Base-by-base conservation (phyloP, 176 grass and related monocot genomes). In the Puccinellia tenuiflora region DNA sequence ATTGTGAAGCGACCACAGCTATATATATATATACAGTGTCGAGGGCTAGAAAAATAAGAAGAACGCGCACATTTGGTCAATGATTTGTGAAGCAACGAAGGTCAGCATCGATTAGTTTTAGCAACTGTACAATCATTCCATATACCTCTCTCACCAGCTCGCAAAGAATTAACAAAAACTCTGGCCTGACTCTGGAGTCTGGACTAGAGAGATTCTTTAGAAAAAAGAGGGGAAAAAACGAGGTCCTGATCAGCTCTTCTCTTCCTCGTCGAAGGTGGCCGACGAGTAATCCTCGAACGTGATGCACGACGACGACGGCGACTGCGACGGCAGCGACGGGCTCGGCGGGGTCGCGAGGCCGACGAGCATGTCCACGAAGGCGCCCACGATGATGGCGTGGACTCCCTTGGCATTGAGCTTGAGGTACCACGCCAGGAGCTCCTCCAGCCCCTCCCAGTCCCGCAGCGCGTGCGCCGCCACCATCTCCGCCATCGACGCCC, bases 401-500 rank as follows among this genome's bases (percentile, higher is more conserved):
- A 85, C 83, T 61, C 81, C 87, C 85, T 91, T 96, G 48, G n/a
- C 76, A 79, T 96, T 96, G 67, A 93, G 79, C 80, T 92, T 91
- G 78, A 93, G 82, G 85, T 96, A 93, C 84, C 86, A 89, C 9
- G 78, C 86, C 69, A 96, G 76, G 79, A 96, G 87, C 88, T 96
- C 91, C 84, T 96, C 90, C 83, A 96, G 81, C 30, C 86, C 87
- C 16, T 91, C 91, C 94, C 94, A 96, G 77, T 96, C 77, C 37
- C 83, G 83, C 47, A 96, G 85, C 17, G 67, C 84, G 68, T 96
- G 91, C 52, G 94, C 91, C 73, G 64, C 73, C 67, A 96, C 94
- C 91, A 96, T 93, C 61, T 96, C 94, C 79, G 85, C 78, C 91
- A 96, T 96, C 2, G 94, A 93, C 81, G 82, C 65, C 24, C 88